Conservation (phyloP, 2,329 filamentous ascomycete genomes). For the Coniella lustricola region DNA sequence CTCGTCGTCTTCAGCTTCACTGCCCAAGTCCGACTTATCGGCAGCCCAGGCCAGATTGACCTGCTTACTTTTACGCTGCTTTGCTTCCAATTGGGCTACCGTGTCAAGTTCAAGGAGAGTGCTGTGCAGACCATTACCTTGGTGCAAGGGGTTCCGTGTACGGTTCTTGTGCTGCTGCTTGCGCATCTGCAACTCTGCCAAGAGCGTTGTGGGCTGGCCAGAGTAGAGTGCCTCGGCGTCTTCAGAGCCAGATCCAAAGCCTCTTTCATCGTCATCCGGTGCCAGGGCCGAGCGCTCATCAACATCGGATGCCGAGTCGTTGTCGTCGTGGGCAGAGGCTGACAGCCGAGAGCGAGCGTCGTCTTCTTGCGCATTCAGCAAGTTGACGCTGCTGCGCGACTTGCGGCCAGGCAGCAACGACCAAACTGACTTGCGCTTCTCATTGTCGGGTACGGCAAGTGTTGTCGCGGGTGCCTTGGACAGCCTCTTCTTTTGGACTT, state of each 20-base stretch:
- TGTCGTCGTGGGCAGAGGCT: conserved; percentile 5
- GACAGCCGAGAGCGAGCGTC: conserved; percentile 17
- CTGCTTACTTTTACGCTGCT: conserved; percentile 64
- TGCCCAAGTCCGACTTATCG: conserved; percentile 36
- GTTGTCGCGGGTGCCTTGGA: conserved; percentile 18
- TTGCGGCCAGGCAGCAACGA: conserved; percentile 20
- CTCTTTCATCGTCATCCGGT: conserved; percentile 24
- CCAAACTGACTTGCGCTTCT: conserved; percentile 17
- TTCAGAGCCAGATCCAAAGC: conserved; percentile 30
- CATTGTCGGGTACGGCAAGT: conserved; percentile 15
- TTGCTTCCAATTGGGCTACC: conserved; percentile 76
- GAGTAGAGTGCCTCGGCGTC: conserved; percentile 47
- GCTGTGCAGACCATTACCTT: conserved; percentile 74
- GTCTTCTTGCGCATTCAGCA: conserved; percentile 13
- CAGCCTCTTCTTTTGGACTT: conserved; percentile 20
- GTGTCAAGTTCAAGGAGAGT: conserved; percentile 88
- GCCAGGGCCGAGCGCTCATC: conserved; percentile 18
- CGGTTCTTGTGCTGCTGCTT: conserved; percentile 83
- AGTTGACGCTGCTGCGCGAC: conserved; percentile 15
- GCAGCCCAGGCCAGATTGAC: conserved; percentile 78
- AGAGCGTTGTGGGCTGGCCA: conserved; percentile 77
- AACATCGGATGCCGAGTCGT: conserved; percentile 15
- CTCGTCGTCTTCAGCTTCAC: conserved; percentile 61
- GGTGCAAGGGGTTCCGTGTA: conserved; percentile 57
- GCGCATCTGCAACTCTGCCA: conserved; percentile 85